Base-by-base conservation (phyloP, 2,329 filamentous ascomycete genomes). In the Penicillium occitanis region DNA sequence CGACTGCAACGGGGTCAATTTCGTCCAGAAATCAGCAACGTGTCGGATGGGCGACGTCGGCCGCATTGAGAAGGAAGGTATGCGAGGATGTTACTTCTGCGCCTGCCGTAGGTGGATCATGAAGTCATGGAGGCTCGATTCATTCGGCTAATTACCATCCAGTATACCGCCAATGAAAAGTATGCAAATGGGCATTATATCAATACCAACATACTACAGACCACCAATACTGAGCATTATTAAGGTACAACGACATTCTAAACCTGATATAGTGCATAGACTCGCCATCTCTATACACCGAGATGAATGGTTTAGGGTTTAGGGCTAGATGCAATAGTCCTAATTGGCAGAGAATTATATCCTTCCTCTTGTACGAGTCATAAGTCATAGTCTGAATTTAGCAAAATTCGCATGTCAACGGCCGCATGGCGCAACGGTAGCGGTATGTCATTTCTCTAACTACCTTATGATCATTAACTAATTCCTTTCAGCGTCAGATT, bases 51-150 rank as follows among this genome's bases (percentile, higher is more conserved):
- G 35, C 22, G 61, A 63, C 5, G 37, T 64, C 14, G 61, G n/a
- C 37, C 22, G 40, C 37, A 60, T 60, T 42, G 25, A 57, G 37
- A 46, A 19, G n/a, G 42, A 51, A 57, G 40, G 62, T 42, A 44
- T 33, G 48, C 33, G 48, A 55, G 48, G 60, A 53, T 53, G 59
- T 50, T 40, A 61, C 44, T 61, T 50, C 51, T 58, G 5, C n/a
- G 8, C 30, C 14, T 35, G 51, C 30, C 51, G 33, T 17, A 1
- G 14, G 50, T 44, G 51, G 35, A 25, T 17, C 25, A 37, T 57
- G 25, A 57, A 63, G 61, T 55, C 61, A 44, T 64, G 61, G 61
- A 44, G 30, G n/a, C 30, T 57, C 35, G 42, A 37, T 17, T 33
- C 14, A 13, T 17, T 58, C 11, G 5, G n/a, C 62, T 40, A 64